Base-by-base conservation (phyloP, 768 basidiomycete species). In the Leccinum subgranulosum region DNA sequence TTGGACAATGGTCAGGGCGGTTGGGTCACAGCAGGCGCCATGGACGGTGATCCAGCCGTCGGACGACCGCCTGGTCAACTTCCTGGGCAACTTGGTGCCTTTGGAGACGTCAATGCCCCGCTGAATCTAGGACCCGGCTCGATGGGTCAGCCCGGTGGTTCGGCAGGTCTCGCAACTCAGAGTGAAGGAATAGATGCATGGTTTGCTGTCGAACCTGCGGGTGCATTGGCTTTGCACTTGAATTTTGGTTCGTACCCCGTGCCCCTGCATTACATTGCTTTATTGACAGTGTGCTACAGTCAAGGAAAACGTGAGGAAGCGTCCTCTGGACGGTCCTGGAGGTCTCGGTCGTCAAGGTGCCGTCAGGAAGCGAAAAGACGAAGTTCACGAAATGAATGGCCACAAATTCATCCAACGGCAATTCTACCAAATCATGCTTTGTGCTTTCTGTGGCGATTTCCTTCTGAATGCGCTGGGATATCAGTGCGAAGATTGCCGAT, bases 361-460 rank as follows among this genome's bases (percentile, higher is more conserved):
- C 58, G 86, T 99, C 63, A 89, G 95, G 69, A 98, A 97, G 76
- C 91, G 95, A 67, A 98, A 98, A 75, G 96, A 87, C 64, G 96
- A 98, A 77, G 89, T 98, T 3, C 94, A 95, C 76, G 95, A 98
- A 75, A 98, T 98, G 93, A 98, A 98, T 70, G 97, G 97, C 11
- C 97, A 99, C 78, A 93, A 97, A 74, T 99, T 99, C 70, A 83
- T 99, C 48, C 92, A 94, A 66, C 85, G 88, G 48, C 97, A 98
- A 74, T 99, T 99, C 79, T 98, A 97, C 73, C 95, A 98, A 71
- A 85, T 98, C 69, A 97, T 99, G 81, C 82, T 98, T 53, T 99
- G 97, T 71, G 97, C 97, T 3, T 93, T 97, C 74, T 99, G 97
- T 77, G 88, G 85, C 75, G 96, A 98, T 67, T 98, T 99, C 78